These are phyloP conservation scores for Apiospora marii DNA, from an alignment of 2,329 filamentous ascomycete species.

Conservation along the genomic window DNA sequence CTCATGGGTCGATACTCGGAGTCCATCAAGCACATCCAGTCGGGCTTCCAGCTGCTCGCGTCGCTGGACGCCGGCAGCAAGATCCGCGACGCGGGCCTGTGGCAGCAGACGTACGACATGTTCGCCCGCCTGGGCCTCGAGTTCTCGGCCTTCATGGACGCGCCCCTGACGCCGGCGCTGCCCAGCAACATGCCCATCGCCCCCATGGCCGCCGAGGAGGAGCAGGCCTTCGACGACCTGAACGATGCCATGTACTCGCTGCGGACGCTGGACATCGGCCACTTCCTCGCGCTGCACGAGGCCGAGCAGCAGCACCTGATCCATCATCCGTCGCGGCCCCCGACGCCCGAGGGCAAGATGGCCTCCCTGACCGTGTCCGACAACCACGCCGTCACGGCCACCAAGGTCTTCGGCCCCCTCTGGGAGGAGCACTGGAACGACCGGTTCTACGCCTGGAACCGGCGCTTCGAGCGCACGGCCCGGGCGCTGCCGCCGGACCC, in stretches of 20 bases:
- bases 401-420: not conserved
- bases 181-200: not conserved
- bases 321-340: not conserved
- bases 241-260: conserved; percentile 13
- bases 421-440: conserved; percentile 15
- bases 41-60: conserved; percentile 9
- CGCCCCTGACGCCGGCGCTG: not conserved
- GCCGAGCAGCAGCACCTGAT: not conserved
- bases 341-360: not conserved
- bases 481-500: not conserved
- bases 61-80: not conserved
- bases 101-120: conserved; percentile 14
- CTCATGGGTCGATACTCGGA: conserved; percentile 12
- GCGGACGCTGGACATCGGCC: not conserved
- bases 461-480: not conserved
- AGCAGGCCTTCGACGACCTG: conserved; percentile 4
- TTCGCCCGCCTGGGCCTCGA: conserved; percentile 16
- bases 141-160: conserved; percentile 20
- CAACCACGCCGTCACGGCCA: not conserved
- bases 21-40: conserved; percentile 19
- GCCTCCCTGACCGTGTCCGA: no score
- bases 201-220: not conserved
- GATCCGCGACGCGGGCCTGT: not conserved
- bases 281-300: not conserved
- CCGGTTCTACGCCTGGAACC: conserved; percentile 3